Evolutionary conservation across 148 eudicot species (phyloP).

Genomic region (Cornus florida): DNA sequence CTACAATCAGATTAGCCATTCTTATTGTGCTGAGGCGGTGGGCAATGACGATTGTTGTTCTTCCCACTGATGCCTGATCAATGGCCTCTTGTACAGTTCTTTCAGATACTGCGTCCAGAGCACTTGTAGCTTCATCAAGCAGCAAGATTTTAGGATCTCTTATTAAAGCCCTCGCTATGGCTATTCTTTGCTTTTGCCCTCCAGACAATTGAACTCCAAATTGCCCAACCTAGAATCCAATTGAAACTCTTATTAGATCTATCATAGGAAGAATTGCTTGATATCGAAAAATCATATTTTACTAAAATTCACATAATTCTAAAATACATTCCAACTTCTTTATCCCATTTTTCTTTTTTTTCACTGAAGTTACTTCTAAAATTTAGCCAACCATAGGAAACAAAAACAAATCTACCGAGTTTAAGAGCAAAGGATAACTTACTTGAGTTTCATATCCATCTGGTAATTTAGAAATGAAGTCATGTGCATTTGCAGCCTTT

Average conservation of each 20-base stretch:
- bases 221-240: conserved; percentile 46
- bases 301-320: too few relatives aligned
- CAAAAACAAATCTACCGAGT: not conserved
- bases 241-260: too few relatives aligned
- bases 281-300: too few relatives aligned
- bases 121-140: conserved; percentile 61
- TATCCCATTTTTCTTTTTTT: too few relatives aligned
- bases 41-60: conserved; percentile 50
- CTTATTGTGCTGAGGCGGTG: conserved; percentile 54
- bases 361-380: not conserved
- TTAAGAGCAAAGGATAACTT: conserved; percentile 4
- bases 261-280: too few relatives aligned
- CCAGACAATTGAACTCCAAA: conserved; percentile 55
- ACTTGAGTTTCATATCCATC: conserved; percentile 53
- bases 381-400: not conserved
- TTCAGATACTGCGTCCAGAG: conserved; percentile 51
- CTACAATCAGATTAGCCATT: conserved; percentile 36
- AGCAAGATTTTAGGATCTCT: conserved; percentile 50
- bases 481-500: conserved; percentile 53
- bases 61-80: conserved; percentile 43
- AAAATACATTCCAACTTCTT: too few relatives aligned
- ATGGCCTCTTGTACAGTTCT: conserved; percentile 49
- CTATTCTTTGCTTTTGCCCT: conserved; percentile 55
- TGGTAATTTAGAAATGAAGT: conserved; percentile 46
- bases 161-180: conserved; percentile 56